Evolutionary conservation across 805 yeast genomes (phyloP).

Genomic region (Sungouiella blattae): DNA sequence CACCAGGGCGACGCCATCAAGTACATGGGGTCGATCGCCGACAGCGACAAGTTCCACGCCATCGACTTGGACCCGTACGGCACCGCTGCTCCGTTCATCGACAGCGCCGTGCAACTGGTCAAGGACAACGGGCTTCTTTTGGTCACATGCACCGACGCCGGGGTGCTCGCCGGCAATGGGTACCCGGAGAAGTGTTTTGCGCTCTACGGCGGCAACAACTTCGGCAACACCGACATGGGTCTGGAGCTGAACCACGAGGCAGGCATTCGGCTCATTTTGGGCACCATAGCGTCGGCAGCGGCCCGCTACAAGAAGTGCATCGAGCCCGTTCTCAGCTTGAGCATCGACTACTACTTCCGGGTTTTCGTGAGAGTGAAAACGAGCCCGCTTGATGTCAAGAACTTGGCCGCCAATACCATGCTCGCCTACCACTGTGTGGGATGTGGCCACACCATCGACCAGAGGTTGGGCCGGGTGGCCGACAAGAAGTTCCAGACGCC

Average conservation of each 20-base stretch:
- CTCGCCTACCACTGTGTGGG: slow-evolving; percentile 81
- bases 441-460: slow-evolving; percentile 70
- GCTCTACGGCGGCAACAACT: slow-evolving; percentile 86
- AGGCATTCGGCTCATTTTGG: slow-evolving; percentile 80
- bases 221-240: slow-evolving; percentile 51
- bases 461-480: slow-evolving; percentile 66
- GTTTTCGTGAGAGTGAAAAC: slow-evolving; percentile 75
- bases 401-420: slow-evolving; percentile 73
- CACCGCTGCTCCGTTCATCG: slow-evolving; percentile 93
- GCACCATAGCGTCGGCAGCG: slow-evolving; percentile 74
- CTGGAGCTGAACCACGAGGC: slow-evolving; percentile 87
- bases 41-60: slow-evolving; percentile 62
- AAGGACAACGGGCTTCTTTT: slow-evolving; percentile 80
- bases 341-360: slow-evolving; percentile 91
- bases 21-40: slow-evolving; percentile 54
- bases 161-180: slow-evolving; percentile 92
- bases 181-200: slow-evolving; percentile 97
- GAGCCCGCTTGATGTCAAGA: slow-evolving; percentile 79
- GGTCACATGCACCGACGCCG: slow-evolving; percentile 95
- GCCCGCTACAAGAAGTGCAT: slow-evolving; percentile 85
- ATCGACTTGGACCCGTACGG: slow-evolving; percentile 98
- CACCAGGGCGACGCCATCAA: slow-evolving; percentile 90
- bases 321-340: slow-evolving; percentile 80
- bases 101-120: slow-evolving; percentile 83
- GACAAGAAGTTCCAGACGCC: slow-evolving; percentile 54